These are phyloP conservation scores for Orbilia quercus DNA, from an alignment of 2,329 filamentous ascomycete species.

Conservation along the genomic window DNA sequence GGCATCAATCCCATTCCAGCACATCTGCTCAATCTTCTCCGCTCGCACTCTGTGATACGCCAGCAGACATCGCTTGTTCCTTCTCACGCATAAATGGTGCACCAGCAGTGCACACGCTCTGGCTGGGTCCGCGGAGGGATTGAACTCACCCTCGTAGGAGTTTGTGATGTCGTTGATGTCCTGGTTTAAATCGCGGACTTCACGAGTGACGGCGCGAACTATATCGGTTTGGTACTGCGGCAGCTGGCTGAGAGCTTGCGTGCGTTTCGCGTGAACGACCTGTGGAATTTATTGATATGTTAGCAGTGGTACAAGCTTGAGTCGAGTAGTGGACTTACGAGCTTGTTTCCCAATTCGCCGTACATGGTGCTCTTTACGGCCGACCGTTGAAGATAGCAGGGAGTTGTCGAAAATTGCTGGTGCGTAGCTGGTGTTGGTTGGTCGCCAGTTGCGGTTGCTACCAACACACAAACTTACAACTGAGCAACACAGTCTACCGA, in stretches of 20 bases:
- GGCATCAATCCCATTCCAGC: conserved; percentile 89
- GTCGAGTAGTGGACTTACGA: conserved; percentile 71
- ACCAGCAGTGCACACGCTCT: conserved; percentile 89
- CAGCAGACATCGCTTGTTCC: conserved; percentile 94
- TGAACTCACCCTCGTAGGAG: conserved; percentile 84
- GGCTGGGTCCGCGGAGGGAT: conserved; percentile 82
- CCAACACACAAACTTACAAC: no score
- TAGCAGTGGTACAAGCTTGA: conserved; percentile 21
- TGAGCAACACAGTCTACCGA: no score
- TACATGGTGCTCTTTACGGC: conserved; percentile 72
- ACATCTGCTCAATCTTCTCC: conserved; percentile 91
- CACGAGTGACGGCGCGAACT: conserved; percentile 85
- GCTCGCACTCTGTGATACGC: conserved; percentile 92
- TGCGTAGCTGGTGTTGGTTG: neutral
- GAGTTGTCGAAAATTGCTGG: neutral
- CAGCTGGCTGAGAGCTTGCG: conserved; percentile 83
- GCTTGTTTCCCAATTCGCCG: conserved; percentile 85
- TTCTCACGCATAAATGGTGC: conserved; percentile 91
- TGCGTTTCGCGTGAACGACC: conserved; percentile 96
- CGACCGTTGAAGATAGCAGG: neutral
- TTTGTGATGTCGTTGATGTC: conserved; percentile 83
- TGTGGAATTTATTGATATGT: conserved; percentile 64
- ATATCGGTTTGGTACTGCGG: conserved; percentile 93
- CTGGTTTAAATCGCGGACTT: conserved; percentile 92
- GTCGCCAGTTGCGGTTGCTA: no score